Evolutionary conservation across 2,329 filamentous ascomycete genomes (phyloP).

Genomic region (Niveomyces coronatus): DNA sequence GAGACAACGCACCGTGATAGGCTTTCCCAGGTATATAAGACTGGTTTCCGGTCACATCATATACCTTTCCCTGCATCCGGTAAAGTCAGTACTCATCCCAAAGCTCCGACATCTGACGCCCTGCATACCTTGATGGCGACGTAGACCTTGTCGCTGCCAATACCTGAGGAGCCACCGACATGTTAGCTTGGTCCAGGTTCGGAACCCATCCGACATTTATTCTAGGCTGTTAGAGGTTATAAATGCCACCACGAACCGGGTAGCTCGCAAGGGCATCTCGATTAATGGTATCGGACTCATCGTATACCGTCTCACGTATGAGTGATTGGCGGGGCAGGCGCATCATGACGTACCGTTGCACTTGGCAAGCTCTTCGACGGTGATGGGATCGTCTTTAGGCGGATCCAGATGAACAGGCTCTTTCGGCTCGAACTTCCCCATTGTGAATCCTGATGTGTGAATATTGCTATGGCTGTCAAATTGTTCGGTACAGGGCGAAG

Average conservation of each 20-base stretch:
- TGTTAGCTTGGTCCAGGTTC: too few relatives aligned
- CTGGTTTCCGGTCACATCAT: constrained; percentile 81
- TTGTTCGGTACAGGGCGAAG: constrained; percentile 5
- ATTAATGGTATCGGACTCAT: not conserved
- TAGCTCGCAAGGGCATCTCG: too few relatives aligned
- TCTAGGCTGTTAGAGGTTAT: too few relatives aligned
- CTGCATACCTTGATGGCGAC: constrained; percentile 57
- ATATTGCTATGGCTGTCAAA: not conserved
- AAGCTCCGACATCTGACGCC: not conserved
- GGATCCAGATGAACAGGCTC: constrained; percentile 63
- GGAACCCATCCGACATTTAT: too few relatives aligned
- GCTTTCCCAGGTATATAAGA: constrained; percentile 37
- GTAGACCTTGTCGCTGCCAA: constrained; percentile 53
- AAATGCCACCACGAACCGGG: too few relatives aligned
- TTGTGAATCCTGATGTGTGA: constrained; percentile 10
- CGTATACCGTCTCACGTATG: not conserved
- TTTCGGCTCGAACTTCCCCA: constrained; percentile 68
- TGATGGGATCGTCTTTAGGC: constrained; percentile 81
- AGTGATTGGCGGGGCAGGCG: not conserved
- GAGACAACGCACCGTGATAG: constrained; percentile 72
- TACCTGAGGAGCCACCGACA: constrained; percentile 35
- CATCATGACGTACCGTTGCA: constrained; percentile 59
- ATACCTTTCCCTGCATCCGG: constrained; percentile 67
- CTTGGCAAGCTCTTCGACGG: constrained; percentile 65
- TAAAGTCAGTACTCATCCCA: constrained; percentile 5